phyloP scores from a whole-genome alignment of 805 yeast genomes.

The Hanseniaspora nectarophila region DNA sequence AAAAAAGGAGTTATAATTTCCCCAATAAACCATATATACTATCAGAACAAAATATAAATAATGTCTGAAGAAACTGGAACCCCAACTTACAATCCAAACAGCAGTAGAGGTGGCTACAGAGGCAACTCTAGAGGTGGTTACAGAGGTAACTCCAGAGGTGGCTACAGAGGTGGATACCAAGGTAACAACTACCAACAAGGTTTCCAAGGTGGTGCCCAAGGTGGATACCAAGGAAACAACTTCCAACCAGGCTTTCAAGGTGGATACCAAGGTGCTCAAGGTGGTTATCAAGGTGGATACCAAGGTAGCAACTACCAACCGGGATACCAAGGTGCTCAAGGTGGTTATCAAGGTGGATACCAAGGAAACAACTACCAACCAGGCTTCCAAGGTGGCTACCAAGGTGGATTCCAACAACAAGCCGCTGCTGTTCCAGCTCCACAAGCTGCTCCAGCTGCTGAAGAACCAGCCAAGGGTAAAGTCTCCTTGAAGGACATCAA shows the following conservation, averaged over 20 bases:
- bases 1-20: too few species aligned
- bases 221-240: slow-evolving; percentile 19
- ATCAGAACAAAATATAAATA: not conserved
- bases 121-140: slow-evolving; percentile 18
- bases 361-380: slow-evolving; percentile 15
- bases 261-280: slow-evolving; percentile 20
- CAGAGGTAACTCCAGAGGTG: slow-evolving; percentile 16
- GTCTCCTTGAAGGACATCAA: slow-evolving; percentile 26
- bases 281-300: slow-evolving; percentile 14
- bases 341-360: too few species aligned
- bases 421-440: not conserved
- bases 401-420: not conserved
- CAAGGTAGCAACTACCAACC: slow-evolving; percentile 12
- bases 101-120: slow-evolving; percentile 23
- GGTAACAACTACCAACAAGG: slow-evolving; percentile 17
- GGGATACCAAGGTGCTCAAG: slow-evolving; percentile 16
- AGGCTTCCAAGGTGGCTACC: slow-evolving; percentile 8
- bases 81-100: slow-evolving; percentile 17
- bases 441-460: slow-evolving; percentile 22
- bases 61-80: slow-evolving; percentile 18
- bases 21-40: too few species aligned
- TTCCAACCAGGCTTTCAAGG: slow-evolving; percentile 20
- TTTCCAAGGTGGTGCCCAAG: slow-evolving; percentile 20
- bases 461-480: slow-evolving; percentile 24
- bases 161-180: slow-evolving; percentile 19